Percentiles rank a stretch among this genome's conserved stretches.
Conservation (phyloP, 495 filamentous ascomycete genomes). For the Aspergillus affinis region DNA sequence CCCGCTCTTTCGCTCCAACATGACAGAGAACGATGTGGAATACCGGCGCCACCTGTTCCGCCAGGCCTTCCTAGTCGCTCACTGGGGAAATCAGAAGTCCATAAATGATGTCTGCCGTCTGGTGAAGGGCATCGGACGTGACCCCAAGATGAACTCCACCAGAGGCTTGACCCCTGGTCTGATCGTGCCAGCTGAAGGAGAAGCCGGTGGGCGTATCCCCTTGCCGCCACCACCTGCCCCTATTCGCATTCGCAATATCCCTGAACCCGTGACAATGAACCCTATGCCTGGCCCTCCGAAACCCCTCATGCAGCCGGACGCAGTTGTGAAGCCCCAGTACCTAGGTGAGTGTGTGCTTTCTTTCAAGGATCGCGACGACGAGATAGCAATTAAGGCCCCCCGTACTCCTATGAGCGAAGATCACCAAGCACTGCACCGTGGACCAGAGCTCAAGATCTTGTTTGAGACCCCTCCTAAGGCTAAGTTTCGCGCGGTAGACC, state of each 20-base stretch:
- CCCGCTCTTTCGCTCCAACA: constrained; percentile 5
- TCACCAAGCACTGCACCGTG: not conserved
- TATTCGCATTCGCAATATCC: not conserved
- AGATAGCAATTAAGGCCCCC: not conserved
- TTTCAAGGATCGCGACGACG: not conserved
- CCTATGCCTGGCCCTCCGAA: not conserved
- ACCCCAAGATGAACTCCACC: constrained; percentile 17
- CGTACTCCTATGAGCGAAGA: not conserved
- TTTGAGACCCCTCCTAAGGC: not conserved
- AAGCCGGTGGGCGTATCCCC: constrained; percentile 13
- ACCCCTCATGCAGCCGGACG: not conserved
- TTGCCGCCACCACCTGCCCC: not conserved
- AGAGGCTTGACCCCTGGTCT: constrained; percentile 18
- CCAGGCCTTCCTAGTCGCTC: constrained; percentile 10
- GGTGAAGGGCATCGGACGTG: constrained; percentile 4
- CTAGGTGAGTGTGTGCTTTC: not conserved
- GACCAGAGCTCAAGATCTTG: not conserved
- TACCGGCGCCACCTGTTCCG: constrained; percentile 15
- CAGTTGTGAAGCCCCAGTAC: not conserved
- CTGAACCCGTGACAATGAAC: not conserved
- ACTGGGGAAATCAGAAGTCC: constrained; percentile 14
- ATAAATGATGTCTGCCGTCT: constrained; percentile 1
- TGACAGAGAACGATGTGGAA: constrained; percentile 8
- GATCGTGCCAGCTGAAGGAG: constrained; percentile 11
- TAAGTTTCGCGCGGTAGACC: not conserved